A percentile compares a stretch with the other conserved stretches of the same genome.
Evolutionary conservation across 805 yeast genomes (phyloP).

Genomic region (Phaffomyces thermotolerans): DNA sequence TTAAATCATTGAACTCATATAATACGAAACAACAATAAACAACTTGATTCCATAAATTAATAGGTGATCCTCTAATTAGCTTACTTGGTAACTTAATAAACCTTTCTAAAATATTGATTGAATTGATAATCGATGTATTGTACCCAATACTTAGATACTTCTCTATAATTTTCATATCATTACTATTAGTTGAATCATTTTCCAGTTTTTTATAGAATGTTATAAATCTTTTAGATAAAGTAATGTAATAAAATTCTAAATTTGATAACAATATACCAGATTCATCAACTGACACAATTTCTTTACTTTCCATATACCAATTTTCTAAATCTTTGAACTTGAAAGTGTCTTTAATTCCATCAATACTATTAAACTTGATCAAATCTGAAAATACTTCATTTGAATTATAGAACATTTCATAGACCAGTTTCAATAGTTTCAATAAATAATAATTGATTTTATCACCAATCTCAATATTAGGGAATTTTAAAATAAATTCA

Average conservation of each 20-base stretch:
- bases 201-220: conserved; percentile 22
- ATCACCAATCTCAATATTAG: conserved; percentile 46
- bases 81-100: conserved; percentile 38
- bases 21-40: conserved; percentile 49
- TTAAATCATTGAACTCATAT: conserved; percentile 38
- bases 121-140: conserved; percentile 37
- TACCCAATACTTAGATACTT: conserved; percentile 25
- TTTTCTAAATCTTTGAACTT: conserved; percentile 20
- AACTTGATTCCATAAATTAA: conserved; percentile 42
- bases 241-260: conserved; percentile 40
- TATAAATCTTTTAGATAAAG: conserved; percentile 32
- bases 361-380: conserved; percentile 17
- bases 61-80: conserved; percentile 49
- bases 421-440: conserved; percentile 28
- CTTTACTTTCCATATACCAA: conserved; percentile 42
- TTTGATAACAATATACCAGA: conserved; percentile 43
- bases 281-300: conserved; percentile 38
- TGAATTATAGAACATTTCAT: conserved; percentile 19
- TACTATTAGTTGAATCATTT: neutral
- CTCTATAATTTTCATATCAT: conserved; percentile 4
- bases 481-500: conserved; percentile 38
- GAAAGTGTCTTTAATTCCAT: conserved; percentile 3
- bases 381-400: conserved; percentile 18
- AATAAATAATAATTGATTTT: conserved; percentile 46
- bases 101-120: conserved; percentile 38